Base-by-base conservation (phyloP, 345 rosid genomes). In the Citrus trifoliata region DNA sequence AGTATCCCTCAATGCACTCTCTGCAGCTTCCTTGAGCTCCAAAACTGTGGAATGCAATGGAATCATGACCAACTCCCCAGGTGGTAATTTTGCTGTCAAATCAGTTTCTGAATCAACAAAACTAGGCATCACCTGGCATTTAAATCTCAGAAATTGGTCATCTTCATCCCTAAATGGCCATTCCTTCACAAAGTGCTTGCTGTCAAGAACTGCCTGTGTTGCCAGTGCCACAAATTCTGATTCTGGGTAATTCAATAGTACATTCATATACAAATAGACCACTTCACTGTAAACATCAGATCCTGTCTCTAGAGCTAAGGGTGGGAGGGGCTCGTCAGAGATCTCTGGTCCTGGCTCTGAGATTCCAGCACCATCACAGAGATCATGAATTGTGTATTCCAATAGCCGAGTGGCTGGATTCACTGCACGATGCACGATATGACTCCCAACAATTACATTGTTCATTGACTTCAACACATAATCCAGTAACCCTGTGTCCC, bases 401-500 rank as follows among this genome's bases (percentile, higher is more conserved):
- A 95, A 84, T 35, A 93, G 81, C 83, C 92, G 82, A 37, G 93
- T 86, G 21, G 70, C 14, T 0, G 92, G 92, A 65, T 95, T 93
- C 53, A 91, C 90, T 42, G 84, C 84, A 27, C 97, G 90, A 3
- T 80, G 78, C 35, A 95, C 91, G 30, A 91, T 74, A 74, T 86
- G 74, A 60, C 77, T 79, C 61, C 92, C 93, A 24, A 95, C 83
- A 6, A 87, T 83, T 18, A 92, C 98, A 75, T 95, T 93, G 83
- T 89, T 88, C 95, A 95, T 87, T 2, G 92, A 90, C 74, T 95
- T 93, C 81, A 95, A 75, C 46, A 95, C 97, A 70, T 90, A 91
- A 75, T 95, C 98, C 2, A 93, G 86, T 86, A 95, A 82, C 21
- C 99, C 98, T 0, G 97, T 92, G 77, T 95, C 99, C 8, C 99